Percentiles rank a stretch among this genome's conserved stretches.
phyloP scores from a whole-genome alignment of 306 rosid species.

The Citrullus mucosospermus region DNA sequence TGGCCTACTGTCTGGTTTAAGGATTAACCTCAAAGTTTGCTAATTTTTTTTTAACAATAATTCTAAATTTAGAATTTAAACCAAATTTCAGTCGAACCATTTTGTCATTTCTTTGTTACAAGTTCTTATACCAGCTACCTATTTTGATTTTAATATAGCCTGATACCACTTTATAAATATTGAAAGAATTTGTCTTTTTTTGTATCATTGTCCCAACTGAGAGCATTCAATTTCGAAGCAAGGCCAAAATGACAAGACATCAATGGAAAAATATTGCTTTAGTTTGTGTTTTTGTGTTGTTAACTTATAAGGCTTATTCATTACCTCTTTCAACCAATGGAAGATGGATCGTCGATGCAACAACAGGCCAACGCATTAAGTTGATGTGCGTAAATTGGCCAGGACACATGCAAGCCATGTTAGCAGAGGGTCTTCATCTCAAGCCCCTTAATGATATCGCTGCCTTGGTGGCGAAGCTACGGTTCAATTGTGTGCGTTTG shows the following conservation, averaged over 20 bases:
- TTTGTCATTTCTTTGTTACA: neutral
- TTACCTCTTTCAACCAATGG: constrained; percentile 27
- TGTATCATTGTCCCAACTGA: neutral
- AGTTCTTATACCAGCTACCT: neutral
- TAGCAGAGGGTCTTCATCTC: constrained; percentile 33
- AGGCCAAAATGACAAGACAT: neutral
- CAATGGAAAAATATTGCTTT: neutral
- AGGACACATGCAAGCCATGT: constrained; percentile 25
- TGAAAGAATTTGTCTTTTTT: neutral
- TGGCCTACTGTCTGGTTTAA: too few species aligned
- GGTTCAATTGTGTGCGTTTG: constrained; percentile 35
- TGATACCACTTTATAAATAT: neutral
- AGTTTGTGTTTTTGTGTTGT: neutral
- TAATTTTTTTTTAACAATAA: too few species aligned
- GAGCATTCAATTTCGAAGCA: neutral
- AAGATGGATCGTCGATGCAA: constrained; percentile 30
- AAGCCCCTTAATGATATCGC: constrained; percentile 18
- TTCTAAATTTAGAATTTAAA: neutral
- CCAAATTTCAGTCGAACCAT: neutral
- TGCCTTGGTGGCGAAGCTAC: neutral
- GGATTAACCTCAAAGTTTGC: too few species aligned
- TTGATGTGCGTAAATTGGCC: constrained; percentile 27
- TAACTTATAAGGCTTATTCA: constrained; percentile 1
- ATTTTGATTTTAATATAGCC: neutral
- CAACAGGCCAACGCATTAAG: constrained; percentile 20